Evolutionary conservation across 257 asterid genomes (phyloP).

Genomic region (Dorcoceras hygrometricum): DNA sequence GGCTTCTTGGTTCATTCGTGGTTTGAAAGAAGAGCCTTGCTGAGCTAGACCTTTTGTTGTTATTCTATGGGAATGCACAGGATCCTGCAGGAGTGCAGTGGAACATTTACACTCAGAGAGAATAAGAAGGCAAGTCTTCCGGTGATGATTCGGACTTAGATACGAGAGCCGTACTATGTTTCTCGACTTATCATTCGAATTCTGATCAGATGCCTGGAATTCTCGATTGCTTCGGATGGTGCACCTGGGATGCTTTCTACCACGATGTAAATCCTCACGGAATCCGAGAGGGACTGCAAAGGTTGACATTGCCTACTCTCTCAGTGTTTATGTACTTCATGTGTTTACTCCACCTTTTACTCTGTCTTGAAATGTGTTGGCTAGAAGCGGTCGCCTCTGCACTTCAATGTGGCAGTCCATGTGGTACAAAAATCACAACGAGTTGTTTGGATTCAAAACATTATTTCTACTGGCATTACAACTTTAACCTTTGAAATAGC

Average conservation of each 20-base stretch:
- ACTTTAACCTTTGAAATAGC: too few species aligned
- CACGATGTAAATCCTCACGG: conserved; percentile 50
- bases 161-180: not conserved
- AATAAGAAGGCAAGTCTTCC: conserved; percentile 38
- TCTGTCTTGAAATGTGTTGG: too few species aligned
- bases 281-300: conserved; percentile 41
- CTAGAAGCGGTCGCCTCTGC: too few species aligned
- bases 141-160: not conserved
- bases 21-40: conserved; percentile 1
- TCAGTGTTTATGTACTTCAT: not conserved
- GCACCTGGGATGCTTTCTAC: conserved; percentile 61
- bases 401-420: too few species aligned
- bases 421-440: not conserved
- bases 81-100: conserved; percentile 37
- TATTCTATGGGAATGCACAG: conserved; percentile 31
- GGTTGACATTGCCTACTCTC: conserved; percentile 16
- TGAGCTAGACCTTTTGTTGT: not conserved
- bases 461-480: too few species aligned
- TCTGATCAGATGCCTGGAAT: conserved; percentile 45
- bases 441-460: not conserved
- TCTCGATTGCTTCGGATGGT: conserved; percentile 52
- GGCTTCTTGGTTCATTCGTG: conserved; percentile 14
- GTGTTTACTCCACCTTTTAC: not conserved
- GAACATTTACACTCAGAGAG: conserved; percentile 44
- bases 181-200: not conserved